These are phyloP conservation scores for Obelidium mucronatum DNA, from an alignment of 192 early-diverging fungal species.

Conservation along the genomic window DNA sequence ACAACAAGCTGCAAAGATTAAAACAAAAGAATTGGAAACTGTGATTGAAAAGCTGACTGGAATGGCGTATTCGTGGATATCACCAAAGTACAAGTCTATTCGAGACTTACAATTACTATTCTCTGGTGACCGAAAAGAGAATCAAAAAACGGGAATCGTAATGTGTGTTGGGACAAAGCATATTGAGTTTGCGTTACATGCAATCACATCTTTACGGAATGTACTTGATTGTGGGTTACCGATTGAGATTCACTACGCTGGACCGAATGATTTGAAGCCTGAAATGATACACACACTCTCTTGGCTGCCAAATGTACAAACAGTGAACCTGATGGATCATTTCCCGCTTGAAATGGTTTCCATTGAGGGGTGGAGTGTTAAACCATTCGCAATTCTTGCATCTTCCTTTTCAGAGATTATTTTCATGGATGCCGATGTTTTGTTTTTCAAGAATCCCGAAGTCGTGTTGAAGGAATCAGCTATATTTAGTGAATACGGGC, in stretches of 20 bases:
- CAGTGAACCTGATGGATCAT: constrained; percentile 39
- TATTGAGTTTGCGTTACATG: constrained; percentile 14
- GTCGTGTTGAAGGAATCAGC: constrained; percentile 37
- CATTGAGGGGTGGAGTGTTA: constrained; percentile 25
- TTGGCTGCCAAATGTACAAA: constrained; percentile 29
- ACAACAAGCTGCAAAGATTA: no score
- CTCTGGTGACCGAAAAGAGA: no score
- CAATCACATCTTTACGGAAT: constrained; percentile 5
- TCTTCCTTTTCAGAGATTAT: constrained; percentile 67
- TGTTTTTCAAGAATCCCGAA: constrained; percentile 25
- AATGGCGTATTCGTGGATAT: constrained; percentile 19
- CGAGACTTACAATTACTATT: background rate
- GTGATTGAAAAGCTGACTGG: background rate
- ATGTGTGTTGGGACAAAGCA: constrained; percentile 7
- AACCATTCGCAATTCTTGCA: constrained; percentile 72
- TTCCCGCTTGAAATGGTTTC: constrained; percentile 12
- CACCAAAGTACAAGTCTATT: background rate
- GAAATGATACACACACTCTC: background rate
- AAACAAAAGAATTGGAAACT: background rate
- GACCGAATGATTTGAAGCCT: constrained; percentile 29
- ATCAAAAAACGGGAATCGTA: constrained; percentile 10
- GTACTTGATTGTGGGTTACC: constrained; percentile 54
- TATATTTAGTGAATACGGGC: constrained; percentile 54
- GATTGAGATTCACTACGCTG: constrained; percentile 63
- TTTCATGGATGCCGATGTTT: constrained; percentile 75